Base-by-base conservation (phyloP, 768 basidiomycete genomes). In the Lactarius sanguifluus region DNA sequence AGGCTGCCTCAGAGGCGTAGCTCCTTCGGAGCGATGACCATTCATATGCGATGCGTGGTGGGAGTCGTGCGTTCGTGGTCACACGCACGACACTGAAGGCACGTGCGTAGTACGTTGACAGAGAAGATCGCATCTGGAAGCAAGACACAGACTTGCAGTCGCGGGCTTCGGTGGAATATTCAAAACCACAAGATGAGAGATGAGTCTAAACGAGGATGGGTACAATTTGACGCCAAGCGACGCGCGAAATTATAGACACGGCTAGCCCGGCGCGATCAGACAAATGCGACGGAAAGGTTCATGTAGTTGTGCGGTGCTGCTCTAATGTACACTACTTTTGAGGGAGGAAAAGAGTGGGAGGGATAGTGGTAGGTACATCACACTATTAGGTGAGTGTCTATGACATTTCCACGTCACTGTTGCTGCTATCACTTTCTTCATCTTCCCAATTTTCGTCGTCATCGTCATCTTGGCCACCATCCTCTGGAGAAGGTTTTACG, bases 401-500 rank as follows among this genome's bases (percentile, higher is more conserved):
- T 57, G 67, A 69, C 82, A 83, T 83, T 66, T 81, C 80, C 16
- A 82, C 78, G 68, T 81, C 80, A 6, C 69, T 74, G 50, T 76
- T 77, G 34, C 74, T 76, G 23, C 87, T 88, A 36, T 82, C 84
- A 68, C 84, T 85, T 25, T 76, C 82, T 40, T 86, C 85, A 25
- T 87, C 89, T 66, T 86, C 89, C 80, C 85, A 88, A 28, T 79
- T 88, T 5, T 78, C 84, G 1, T 40, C 38, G 3, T 40, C 38
- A 2, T 78, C 84, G 23, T 76, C 79, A 6, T 80, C 85, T 15
- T 81, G 83, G 36, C 77, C 85, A 13, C 83, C 87, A n/a, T 83
- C 84, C 10, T 81, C 75, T 0, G 86, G 81, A 10, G 88, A 88
- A 0, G 87, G 76, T 25, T 82, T 77, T 45, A 96, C 82, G 1